phyloP scores from a whole-genome alignment of 768 basidiomycete species.

The Russula griseocarnosa region DNA sequence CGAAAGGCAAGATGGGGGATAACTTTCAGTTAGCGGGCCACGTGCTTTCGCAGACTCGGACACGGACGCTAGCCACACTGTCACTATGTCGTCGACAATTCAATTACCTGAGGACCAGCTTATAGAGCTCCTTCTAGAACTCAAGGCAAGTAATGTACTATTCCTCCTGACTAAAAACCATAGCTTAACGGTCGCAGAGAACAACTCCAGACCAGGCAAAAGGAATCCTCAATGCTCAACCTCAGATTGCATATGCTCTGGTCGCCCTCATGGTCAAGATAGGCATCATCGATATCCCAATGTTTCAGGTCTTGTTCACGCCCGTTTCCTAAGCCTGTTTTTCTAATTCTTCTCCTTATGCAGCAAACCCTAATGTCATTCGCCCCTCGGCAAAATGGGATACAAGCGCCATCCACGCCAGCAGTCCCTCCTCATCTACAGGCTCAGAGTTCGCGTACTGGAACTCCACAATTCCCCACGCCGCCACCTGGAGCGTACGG shows the following conservation, averaged over 20 bases:
- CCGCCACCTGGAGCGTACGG: constrained; percentile 10
- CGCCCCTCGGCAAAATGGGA: constrained; percentile 30
- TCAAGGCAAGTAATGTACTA: constrained; percentile 46
- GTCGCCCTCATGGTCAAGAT: constrained; percentile 76
- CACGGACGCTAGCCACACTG: neutral
- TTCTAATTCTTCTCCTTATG: constrained; percentile 13
- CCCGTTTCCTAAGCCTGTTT: neutral
- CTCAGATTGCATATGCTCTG: constrained; percentile 71
- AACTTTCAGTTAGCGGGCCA: constrained; percentile 9
- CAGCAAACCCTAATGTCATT: constrained; percentile 64
- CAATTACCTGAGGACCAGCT: constrained; percentile 60
- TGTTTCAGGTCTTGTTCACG: constrained; percentile 55
- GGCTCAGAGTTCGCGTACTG: constrained; percentile 33
- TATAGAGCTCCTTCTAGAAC: constrained; percentile 67
- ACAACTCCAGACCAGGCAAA: constrained; percentile 67
- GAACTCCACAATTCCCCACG: constrained; percentile 22
- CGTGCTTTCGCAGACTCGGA: constrained; percentile 1
- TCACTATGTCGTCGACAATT: constrained; percentile 48
- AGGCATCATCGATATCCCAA: constrained; percentile 68
- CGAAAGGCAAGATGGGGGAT: neutral
- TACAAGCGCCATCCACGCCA: constrained; percentile 30
- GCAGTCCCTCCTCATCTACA: constrained; percentile 33
- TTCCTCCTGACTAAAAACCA: neutral
- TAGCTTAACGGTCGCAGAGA: constrained; percentile 45
- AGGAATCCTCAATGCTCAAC: constrained; percentile 64